Conservation (phyloP, 257 asterid species). For the Primulina eburnea region DNA sequence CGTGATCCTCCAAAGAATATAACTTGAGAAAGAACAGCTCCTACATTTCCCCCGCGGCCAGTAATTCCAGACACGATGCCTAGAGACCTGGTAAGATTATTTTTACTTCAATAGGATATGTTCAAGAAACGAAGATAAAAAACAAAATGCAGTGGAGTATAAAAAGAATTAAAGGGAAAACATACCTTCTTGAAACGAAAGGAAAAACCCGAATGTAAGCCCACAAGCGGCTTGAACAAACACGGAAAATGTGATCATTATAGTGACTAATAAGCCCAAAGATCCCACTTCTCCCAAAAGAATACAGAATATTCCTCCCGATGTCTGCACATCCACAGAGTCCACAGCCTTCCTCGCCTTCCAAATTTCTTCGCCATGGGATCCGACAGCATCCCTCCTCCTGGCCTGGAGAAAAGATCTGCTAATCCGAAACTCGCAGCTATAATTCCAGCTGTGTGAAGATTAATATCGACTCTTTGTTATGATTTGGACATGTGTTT, state of each 20-base stretch:
- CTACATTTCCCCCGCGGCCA: conserved; percentile 81
- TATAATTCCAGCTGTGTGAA: conserved; percentile 69
- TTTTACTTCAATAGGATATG: not conserved
- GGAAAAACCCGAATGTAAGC: conserved; percentile 88
- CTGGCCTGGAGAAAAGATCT: conserved; percentile 69
- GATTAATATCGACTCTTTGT: conserved; percentile 49
- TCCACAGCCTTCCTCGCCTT: conserved; percentile 84
- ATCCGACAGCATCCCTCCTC: conserved; percentile 80
- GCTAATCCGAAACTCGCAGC: conserved; percentile 90
- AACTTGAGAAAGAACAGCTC: conserved; percentile 73
- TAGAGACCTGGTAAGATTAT: conserved; percentile 44
- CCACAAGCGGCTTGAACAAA: conserved; percentile 95
- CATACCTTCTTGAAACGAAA: conserved; percentile 73
- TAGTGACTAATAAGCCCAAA: conserved; percentile 45
- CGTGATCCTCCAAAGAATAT: conserved; percentile 74
- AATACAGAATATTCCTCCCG: conserved; percentile 71
- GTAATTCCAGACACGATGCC: conserved; percentile 85
- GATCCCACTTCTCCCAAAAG: conserved; percentile 60
- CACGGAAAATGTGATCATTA: conserved; percentile 68
- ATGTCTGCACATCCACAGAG: conserved; percentile 63
- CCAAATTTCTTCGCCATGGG: conserved; percentile 52
- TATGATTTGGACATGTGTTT: too few species aligned
- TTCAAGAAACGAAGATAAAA: not conserved
- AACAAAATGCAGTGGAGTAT: not conserved
- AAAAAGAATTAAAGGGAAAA: not conserved